Evolutionary conservation across 306 rosid species (phyloP).

Genomic region (Quillaja saponaria): DNA sequence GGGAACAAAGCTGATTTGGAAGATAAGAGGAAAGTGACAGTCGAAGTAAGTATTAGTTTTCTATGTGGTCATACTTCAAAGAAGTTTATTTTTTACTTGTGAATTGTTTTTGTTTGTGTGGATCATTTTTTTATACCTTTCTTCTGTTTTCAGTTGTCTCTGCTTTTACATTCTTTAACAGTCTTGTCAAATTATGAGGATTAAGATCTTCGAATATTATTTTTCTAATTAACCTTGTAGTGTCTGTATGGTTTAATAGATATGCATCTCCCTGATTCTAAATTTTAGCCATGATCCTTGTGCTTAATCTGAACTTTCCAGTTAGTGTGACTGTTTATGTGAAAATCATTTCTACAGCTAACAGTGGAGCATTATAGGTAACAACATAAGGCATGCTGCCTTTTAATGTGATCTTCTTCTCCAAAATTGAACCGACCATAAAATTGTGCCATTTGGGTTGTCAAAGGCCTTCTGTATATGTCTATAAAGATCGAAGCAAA

Average conservation of each 20-base stretch:
- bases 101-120: not conserved
- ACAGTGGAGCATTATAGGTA: not conserved
- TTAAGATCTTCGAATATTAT: not conserved
- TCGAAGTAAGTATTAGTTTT: slow-evolving; percentile 45
- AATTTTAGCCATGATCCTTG: not conserved
- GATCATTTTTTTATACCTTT: not conserved
- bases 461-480: not conserved
- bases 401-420: not conserved
- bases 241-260: slow-evolving; percentile 1
- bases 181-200: slow-evolving; percentile 2
- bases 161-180: slow-evolving; percentile 10
- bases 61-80: not conserved
- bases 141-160: slow-evolving; percentile 3
- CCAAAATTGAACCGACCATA: not conserved
- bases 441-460: not conserved
- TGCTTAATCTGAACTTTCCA: not conserved
- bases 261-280: not conserved
- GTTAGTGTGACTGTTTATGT: not conserved
- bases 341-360: not conserved
- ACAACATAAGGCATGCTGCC: not conserved
- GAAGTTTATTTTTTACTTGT: not conserved
- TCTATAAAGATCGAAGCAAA: not conserved
- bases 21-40: slow-evolving; percentile 58
- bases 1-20: slow-evolving; percentile 67
- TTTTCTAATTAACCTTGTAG: not conserved